Evolutionary conservation across 2,329 filamentous ascomycete genomes (phyloP).

Genomic region (Lomentospora prolificans): DNA sequence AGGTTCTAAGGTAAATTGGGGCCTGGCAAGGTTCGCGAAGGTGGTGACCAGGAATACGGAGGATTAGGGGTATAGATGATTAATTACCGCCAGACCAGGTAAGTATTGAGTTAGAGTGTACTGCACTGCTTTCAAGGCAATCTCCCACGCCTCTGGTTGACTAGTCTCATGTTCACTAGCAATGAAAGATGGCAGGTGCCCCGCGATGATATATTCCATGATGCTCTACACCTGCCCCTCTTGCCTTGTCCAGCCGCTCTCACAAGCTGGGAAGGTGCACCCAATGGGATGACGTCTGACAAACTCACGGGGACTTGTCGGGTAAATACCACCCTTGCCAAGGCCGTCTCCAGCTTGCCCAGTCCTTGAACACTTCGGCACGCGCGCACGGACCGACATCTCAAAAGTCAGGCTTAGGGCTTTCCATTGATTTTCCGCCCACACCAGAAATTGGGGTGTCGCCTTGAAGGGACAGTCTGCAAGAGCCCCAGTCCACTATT

Average conservation of each 20-base stretch:
- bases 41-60: too few relatives aligned
- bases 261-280: background rate
- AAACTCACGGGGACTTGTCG: background rate
- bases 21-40: too few relatives aligned
- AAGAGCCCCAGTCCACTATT: slow-evolving; percentile 2
- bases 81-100: too few relatives aligned
- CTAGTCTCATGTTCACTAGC: background rate
- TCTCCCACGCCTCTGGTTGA: too few relatives aligned
- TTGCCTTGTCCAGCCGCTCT: background rate
- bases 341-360: background rate
- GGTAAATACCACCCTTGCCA: background rate
- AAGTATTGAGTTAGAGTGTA: too few relatives aligned
- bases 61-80: too few relatives aligned
- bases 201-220: slow-evolving; percentile 1
- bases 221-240: background rate
- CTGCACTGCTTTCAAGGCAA: too few relatives aligned
- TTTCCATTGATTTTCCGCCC: slow-evolving; percentile 7
- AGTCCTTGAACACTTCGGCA: background rate
- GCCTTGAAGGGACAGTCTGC: background rate
- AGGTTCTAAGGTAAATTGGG: too few relatives aligned
- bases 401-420: slow-evolving; percentile 7
- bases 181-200: background rate
- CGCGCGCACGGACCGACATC: slow-evolving; percentile 2
- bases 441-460: slow-evolving; percentile 8
- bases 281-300: slow-evolving; percentile 4